Evolutionary conservation across 495 filamentous ascomycete species (phyloP).

Genomic region (Neurospora hispaniola): DNA sequence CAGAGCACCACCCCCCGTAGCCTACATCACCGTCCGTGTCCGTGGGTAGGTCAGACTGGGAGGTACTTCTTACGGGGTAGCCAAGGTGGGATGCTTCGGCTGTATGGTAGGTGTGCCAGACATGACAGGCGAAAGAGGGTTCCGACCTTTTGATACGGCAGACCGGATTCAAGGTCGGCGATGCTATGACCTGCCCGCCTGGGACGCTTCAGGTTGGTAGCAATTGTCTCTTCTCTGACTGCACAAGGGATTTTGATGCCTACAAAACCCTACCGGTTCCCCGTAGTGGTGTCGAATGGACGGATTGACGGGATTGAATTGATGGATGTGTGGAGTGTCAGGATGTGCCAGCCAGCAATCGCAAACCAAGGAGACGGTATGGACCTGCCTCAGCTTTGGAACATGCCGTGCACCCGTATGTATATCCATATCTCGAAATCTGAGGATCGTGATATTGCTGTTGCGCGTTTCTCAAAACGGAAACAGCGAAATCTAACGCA

Average conservation of each 20-base stretch:
- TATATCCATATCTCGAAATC: not conserved
- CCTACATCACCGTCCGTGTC: not conserved
- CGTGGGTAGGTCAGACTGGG: not conserved
- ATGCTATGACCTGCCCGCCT: not conserved
- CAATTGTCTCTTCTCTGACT: not conserved
- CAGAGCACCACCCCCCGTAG: not conserved
- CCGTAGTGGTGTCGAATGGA: not conserved
- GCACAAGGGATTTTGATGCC: not conserved
- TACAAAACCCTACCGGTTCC: not conserved
- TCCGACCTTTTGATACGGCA: not conserved
- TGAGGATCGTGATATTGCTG: not conserved
- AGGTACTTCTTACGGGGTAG: not conserved
- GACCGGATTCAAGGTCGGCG: not conserved
- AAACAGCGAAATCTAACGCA: not conserved
- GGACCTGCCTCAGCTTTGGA: not conserved
- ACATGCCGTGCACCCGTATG: not conserved
- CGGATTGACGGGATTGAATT: not conserved
- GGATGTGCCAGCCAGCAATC: not conserved
- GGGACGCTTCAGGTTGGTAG: not conserved
- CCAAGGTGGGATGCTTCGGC: not conserved
- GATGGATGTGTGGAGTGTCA: not conserved
- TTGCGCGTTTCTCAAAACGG: not conserved
- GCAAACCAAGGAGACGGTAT: not conserved
- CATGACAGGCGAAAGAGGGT: not conserved
- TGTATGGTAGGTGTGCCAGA: not conserved